These are phyloP conservation scores for Phyllosticta capitalensis DNA, from an alignment of 2,329 filamentous ascomycete genomes.

Conservation along the genomic window DNA sequence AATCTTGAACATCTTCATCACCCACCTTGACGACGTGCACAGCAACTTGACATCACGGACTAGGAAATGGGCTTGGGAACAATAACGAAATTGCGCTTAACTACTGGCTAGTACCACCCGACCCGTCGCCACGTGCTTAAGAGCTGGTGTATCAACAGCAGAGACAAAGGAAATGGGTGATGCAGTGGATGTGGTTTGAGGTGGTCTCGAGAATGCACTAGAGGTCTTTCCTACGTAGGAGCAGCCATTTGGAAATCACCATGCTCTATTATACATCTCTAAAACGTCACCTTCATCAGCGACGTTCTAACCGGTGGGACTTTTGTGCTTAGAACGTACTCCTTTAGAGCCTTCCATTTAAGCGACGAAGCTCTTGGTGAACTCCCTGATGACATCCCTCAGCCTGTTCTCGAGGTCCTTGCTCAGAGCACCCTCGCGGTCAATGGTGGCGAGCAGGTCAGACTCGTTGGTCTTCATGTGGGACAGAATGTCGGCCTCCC, in stretches of 20 bases:
- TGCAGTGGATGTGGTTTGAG: slow-evolving; percentile 7
- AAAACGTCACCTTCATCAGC: slow-evolving; percentile 11
- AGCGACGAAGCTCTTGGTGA: slow-evolving; percentile 82
- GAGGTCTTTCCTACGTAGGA: slow-evolving; percentile 8
- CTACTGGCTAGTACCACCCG: slow-evolving; percentile 7
- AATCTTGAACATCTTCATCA: too few species aligned
- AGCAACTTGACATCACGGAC: neutral
- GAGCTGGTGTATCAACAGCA: slow-evolving; percentile 12
- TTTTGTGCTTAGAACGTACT: slow-evolving; percentile 9
- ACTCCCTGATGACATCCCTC: slow-evolving; percentile 64
- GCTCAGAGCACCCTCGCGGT: slow-evolving; percentile 91
- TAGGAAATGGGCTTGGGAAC: neutral
- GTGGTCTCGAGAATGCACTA: slow-evolving; percentile 10
- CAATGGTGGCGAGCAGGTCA: slow-evolving; percentile 74
- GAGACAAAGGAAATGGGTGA: slow-evolving; percentile 10
- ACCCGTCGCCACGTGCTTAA: slow-evolving; percentile 7
- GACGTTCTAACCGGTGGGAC: slow-evolving; percentile 5
- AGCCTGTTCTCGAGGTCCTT: slow-evolving; percentile 84
- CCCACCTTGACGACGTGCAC: too few species aligned
- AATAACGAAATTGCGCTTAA: slow-evolving; percentile 12
- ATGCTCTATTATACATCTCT: slow-evolving; percentile 28
- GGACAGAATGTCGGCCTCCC: slow-evolving; percentile 89
- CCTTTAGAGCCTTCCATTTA: slow-evolving; percentile 20
- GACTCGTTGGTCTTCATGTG: slow-evolving; percentile 87
- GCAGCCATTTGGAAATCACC: slow-evolving; percentile 23